Percentiles rank a stretch among this genome's conserved stretches.
Conservation (phyloP, 1,139 yeast genomes). For the Sporopachydermia cereana region DNA sequence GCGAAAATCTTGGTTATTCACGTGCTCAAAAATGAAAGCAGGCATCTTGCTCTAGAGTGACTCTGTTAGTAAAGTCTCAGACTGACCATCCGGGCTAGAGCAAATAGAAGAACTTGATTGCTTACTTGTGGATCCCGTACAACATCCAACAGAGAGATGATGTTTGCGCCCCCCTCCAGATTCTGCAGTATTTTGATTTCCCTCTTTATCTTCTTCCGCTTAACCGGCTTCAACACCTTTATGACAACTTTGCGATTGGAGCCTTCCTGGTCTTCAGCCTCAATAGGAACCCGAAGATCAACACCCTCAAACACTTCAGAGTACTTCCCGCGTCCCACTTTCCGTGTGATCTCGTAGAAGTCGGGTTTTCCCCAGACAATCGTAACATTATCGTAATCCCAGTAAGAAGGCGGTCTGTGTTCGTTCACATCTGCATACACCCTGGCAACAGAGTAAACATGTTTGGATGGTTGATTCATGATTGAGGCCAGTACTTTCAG, state of each 20-base stretch:
- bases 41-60: constrained; percentile 60
- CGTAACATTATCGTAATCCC: constrained; percentile 72
- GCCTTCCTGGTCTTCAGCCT: not conserved
- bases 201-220: constrained; percentile 89
- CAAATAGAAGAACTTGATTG: too few species aligned
- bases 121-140: constrained; percentile 66
- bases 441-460: constrained; percentile 51
- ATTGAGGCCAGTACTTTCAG: constrained; percentile 7
- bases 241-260: constrained; percentile 40
- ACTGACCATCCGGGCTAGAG: too few species aligned
- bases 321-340: constrained; percentile 95
- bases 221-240: constrained; percentile 93
- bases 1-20: constrained; percentile 85
- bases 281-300: constrained; percentile 27
- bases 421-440: constrained; percentile 84
- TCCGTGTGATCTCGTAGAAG: constrained; percentile 81
- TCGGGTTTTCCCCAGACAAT: constrained; percentile 53
- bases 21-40: constrained; percentile 83
- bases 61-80: constrained; percentile 2
- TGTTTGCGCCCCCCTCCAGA: constrained; percentile 76
- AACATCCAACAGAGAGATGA: constrained; percentile 69
- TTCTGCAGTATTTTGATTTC: constrained; percentile 90
- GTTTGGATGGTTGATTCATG: constrained; percentile 3
- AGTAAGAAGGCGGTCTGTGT: constrained; percentile 69
- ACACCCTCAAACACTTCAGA: constrained; percentile 89